A percentile compares a stretch with the other conserved stretches of the same genome.
Conservation (phyloP, 208 protist species). For the Balamuthia mandrillaris region DNA sequence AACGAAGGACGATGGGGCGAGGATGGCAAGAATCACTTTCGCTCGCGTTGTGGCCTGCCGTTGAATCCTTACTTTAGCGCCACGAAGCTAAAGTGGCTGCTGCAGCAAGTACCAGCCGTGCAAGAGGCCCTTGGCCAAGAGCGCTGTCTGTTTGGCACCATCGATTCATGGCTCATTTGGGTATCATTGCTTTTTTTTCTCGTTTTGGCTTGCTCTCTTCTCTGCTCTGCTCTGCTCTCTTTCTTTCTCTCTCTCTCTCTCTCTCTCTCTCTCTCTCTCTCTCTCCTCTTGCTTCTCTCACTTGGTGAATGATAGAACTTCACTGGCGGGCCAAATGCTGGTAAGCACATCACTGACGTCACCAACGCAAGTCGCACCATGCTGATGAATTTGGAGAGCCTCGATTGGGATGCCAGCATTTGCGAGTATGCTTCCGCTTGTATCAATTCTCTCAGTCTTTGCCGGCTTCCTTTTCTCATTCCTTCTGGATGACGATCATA, state of each 20-base stretch:
- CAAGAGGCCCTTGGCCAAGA: slow-evolving; percentile 71
- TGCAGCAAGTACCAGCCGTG: slow-evolving; percentile 88
- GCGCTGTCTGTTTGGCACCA: slow-evolving; percentile 87
- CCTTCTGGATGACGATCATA: too few relatives aligned
- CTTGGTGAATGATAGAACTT: slow-evolving; percentile 59
- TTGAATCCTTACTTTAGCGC: slow-evolving; percentile 94
- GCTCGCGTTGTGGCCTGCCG: slow-evolving; percentile 81
- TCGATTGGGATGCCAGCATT: slow-evolving; percentile 87
- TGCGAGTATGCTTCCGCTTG: slow-evolving; percentile 42
- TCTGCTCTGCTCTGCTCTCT: background rate
- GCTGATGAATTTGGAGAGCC: slow-evolving; percentile 92
- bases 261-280: background rate
- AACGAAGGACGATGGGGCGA: slow-evolving; percentile 33
- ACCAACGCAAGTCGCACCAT: slow-evolving; percentile 96
- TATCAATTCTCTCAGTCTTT: background rate
- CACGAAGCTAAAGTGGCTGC: slow-evolving; percentile 93
- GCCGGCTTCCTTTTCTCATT: background rate
- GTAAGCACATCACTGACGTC: slow-evolving; percentile 88
- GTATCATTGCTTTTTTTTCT: background rate
- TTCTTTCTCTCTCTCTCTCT: background rate
- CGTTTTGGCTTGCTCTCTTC: background rate
- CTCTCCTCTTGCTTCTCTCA: background rate
- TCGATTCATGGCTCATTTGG: slow-evolving; percentile 97
- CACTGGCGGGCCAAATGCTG: slow-evolving; percentile 73
- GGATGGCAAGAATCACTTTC: slow-evolving; percentile 48